phyloP scores from a whole-genome alignment of 306 rosid species.

The Glycyrrhiza uralensis region DNA sequence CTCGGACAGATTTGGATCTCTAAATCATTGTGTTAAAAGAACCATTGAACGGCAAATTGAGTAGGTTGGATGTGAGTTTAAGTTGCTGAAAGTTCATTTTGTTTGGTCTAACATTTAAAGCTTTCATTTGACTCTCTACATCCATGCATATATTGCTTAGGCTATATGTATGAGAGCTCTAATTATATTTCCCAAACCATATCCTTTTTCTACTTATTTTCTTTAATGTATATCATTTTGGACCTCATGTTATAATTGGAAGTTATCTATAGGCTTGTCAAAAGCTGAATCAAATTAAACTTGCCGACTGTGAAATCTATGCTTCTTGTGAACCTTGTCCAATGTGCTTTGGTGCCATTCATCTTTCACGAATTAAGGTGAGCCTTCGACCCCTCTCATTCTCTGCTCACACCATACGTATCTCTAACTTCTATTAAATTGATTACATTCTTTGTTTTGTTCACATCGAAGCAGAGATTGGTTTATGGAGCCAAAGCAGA shows the following conservation, averaged over 20 bases:
- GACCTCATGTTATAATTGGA: constrained; percentile 9
- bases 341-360: constrained; percentile 95
- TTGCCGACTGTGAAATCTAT: constrained; percentile 82
- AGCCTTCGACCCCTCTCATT: neutral
- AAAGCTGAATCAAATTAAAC: constrained; percentile 71
- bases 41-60: neutral
- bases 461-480: constrained; percentile 60
- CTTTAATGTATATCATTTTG: neutral
- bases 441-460: neutral
- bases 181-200: neutral
- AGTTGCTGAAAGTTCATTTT: neutral
- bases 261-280: constrained; percentile 60
- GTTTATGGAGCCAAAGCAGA: constrained; percentile 90
- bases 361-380: constrained; percentile 85
- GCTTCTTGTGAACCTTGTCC: constrained; percentile 98
- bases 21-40: neutral
- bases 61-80: neutral
- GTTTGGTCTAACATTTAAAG: neutral
- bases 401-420: neutral
- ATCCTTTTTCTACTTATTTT: neutral
- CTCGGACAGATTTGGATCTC: constrained; percentile 14
- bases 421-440: neutral
- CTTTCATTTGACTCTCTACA: neutral
- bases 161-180: neutral
- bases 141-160: neutral